Percentiles rank a stretch among this genome's conserved stretches.
Evolutionary conservation across 1,284 basidiomycete species (phyloP).

Genomic region (Tremellales sp.): DNA sequence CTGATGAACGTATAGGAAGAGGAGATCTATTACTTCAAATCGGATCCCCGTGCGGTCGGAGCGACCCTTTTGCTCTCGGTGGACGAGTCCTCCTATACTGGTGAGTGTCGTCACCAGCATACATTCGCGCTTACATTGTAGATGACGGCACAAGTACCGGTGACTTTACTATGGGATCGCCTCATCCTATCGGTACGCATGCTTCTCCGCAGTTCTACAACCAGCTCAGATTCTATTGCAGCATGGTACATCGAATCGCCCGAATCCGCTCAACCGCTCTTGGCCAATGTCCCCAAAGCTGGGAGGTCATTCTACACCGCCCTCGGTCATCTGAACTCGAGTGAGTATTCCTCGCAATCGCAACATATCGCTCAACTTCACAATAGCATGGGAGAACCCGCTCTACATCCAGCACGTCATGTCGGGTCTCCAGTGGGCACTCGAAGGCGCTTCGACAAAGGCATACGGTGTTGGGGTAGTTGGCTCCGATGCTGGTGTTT

Average conservation of each 20-base stretch:
- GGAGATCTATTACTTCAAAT: constrained; percentile 67
- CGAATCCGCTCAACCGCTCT: constrained; percentile 53
- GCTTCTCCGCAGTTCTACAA: background rate
- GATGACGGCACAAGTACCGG: constrained; percentile 37
- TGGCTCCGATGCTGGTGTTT: constrained; percentile 32
- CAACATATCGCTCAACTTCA: background rate
- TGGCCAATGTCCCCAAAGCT: constrained; percentile 46
- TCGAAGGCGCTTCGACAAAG: constrained; percentile 53
- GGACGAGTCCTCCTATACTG: constrained; percentile 62
- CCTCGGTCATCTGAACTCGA: constrained; percentile 68
- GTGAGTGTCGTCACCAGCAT: constrained; percentile 52
- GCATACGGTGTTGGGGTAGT: constrained; percentile 43
- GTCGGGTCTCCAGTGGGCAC: constrained; percentile 67
- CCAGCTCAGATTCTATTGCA: constrained; percentile 31
- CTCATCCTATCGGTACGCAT: constrained; percentile 44
- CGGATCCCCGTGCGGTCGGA: constrained; percentile 64
- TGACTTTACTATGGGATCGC: constrained; percentile 32
- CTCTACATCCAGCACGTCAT: constrained; percentile 66
- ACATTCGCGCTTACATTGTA: constrained; percentile 4
- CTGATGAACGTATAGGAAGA: constrained; percentile 30
- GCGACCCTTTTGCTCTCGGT: constrained; percentile 65
- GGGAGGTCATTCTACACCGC: constrained; percentile 80
- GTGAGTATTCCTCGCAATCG: constrained; percentile 19
- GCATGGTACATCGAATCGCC: constrained; percentile 76
- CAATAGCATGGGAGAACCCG: constrained; percentile 53